Evolutionary conservation across 305 asterid genomes (phyloP), one percentile per base, ranked within the genome.

Genomic region (Ruellia speciosa): DNA sequence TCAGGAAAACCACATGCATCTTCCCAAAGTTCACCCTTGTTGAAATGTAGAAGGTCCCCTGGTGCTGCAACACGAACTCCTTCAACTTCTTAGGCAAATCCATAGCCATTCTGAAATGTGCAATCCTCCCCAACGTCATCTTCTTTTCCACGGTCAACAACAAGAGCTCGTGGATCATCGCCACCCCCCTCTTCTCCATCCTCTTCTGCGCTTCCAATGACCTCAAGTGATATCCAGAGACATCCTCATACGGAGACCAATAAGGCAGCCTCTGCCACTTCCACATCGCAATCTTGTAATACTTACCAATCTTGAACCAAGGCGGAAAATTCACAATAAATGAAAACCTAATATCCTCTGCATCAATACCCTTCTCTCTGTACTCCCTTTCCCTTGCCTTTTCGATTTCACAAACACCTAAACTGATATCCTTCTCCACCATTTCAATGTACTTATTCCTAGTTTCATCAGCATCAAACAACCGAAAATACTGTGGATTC

Each of bases 181-280:
- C 97, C 59, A 90, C 85, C 0, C 85, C 95, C 69, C 94, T 73
- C 75, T 90, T 90, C 80, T 90, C 97, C 97, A 87, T 81, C 70
- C 96, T 75, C 75, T 75, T 84, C 54, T 87, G 95, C 5, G 97
- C 96, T 73, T 90, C 97, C 34, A 90, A 62, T 3, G 97, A 87
- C 72, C 96, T 78, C 75, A 86, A 66, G 64, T 90, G 96, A 40
- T 84, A 87, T 47, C 90, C 93, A 0, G 88, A 84, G 13, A 84
- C 66, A 54, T 90, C 84, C 73, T 87, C 97, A 45, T 87, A 87
- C 0, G 97, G 97, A 7, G 94, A 89, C 96, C 97, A 90, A 63
- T 90, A 90, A 6, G 97, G 97, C 68, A 87, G 62, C 79, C 96
- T 82, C 78, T 90, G 96, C 97, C 97, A 87, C 54, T 90, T 87